A percentile compares a stretch with the other conserved stretches of the same genome.
Evolutionary conservation across 139 green algal genomes (phyloP).

Genomic region (Bryopsis sp.): DNA sequence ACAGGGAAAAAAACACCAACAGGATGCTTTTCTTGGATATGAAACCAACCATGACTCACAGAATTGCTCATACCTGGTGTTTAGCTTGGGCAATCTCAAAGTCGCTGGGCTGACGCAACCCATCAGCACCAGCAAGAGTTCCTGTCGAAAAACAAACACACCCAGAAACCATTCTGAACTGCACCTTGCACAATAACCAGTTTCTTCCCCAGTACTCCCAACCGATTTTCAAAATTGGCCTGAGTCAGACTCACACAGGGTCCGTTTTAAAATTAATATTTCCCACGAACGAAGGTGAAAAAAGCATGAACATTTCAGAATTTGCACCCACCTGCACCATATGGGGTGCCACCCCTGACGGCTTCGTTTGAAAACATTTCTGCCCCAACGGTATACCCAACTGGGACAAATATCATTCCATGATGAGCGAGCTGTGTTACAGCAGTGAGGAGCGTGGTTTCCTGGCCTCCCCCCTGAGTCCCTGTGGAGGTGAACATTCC

Average conservation of each 20-base stretch:
- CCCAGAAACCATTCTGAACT: background rate
- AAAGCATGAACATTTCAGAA: background rate
- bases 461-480: conserved; percentile 66
- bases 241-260: background rate
- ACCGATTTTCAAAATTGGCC: background rate
- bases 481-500: conserved; percentile 39
- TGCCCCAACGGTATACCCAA: conserved; percentile 44
- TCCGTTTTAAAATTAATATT: background rate
- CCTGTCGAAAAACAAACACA: background rate
- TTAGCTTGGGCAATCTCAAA: conserved; percentile 5
- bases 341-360: conserved; percentile 10
- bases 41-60: background rate
- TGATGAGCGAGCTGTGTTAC: conserved; percentile 68
- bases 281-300: background rate
- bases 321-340: conserved; percentile 4
- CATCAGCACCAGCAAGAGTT: conserved; percentile 13
- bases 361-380: conserved; percentile 10
- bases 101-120: background rate
- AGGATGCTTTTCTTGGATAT: background rate
- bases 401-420: conserved; percentile 77
- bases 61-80: background rate
- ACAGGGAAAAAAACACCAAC: background rate
- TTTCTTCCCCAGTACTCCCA: background rate
- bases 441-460: conserved; percentile 54
- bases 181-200: background rate